phyloP scores from a whole-genome alignment of 257 asterid genomes.

The Cruciata laevipes region DNA sequence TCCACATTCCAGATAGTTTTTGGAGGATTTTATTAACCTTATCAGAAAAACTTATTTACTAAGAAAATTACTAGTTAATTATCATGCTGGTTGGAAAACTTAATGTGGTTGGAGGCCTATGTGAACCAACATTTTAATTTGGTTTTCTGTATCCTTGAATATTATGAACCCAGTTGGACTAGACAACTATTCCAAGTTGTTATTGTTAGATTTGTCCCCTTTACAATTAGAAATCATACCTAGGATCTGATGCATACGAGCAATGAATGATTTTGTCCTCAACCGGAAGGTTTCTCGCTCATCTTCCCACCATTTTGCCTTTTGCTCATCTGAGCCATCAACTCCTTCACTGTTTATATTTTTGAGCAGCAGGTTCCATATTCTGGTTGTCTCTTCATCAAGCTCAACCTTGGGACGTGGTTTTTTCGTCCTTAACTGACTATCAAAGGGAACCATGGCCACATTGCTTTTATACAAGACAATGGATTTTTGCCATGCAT shows the following conservation, averaged over 20 bases:
- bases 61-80: neutral
- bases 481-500: conserved; percentile 43
- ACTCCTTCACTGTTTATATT: conserved; percentile 45
- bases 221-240: conserved; percentile 24
- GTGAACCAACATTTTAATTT: neutral
- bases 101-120: neutral
- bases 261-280: conserved; percentile 50
- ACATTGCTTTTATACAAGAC: conserved; percentile 65
- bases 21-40: too few relatives aligned
- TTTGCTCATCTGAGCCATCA: conserved; percentile 44
- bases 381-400: conserved; percentile 46
- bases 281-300: conserved; percentile 42
- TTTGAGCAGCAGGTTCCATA: conserved; percentile 49
- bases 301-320: conserved; percentile 47
- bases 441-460: conserved; percentile 51
- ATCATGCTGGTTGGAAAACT: neutral
- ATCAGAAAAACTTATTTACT: too few relatives aligned
- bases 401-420: conserved; percentile 62
- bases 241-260: conserved; percentile 53
- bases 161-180: too few relatives aligned
- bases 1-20: too few relatives aligned
- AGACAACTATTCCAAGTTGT: neutral
- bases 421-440: conserved; percentile 38
- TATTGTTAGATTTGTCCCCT: neutral
- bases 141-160: neutral